Evolutionary conservation across 192 early-diverging fungal species (phyloP), one percentile per base, ranked within the genome.

Genomic region (Linnemannia hyalina): DNA sequence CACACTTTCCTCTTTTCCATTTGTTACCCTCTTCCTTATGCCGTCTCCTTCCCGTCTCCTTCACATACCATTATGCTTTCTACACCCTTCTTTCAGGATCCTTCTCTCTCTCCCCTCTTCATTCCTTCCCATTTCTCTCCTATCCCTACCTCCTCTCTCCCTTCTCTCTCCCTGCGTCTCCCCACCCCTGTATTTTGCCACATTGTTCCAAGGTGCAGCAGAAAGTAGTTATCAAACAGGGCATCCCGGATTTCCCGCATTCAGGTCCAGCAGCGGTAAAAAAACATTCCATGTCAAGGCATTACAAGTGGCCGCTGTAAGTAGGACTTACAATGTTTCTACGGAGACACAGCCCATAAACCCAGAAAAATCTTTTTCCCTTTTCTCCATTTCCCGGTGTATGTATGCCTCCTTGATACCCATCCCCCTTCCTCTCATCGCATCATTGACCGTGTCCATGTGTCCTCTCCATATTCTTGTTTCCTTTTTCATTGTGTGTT

Each of bases 231-330:
- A 32, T 11, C 3, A 29, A 10, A 29, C n/a, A 57, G n/a, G 7
- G 13, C 29, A 65, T 65, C 60, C 60, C 60, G 32, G 60, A 65
- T 65, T 65, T 65, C 60, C 60, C 60, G 60, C 60, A 65, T 65
- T 65, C 60, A 32, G 60, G 3, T 65, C 60, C 60, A 65, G 60
- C 60, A 65, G 60, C 60, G 60, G 60, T 65, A 65, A 65, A 65
- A 65, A 32, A 65, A 2, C 46, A 63, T 32, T 65, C 60, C 60
- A 65, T 13, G 60, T 65, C 26, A 52, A 18, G 29, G 11, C 60
- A 65, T 15, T 4, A 29, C 55, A 60, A 60, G 5, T 57, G 55
- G n/a, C 9, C 49, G 2, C 49, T 52, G 55, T 26, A 9, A 26
- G 9, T 29, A 65, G 60, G 60, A 15, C 29, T 15, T 26, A 11